phyloP scores from a whole-genome alignment of 1,284 basidiomycete genomes.

The Tilletiopsis washingtonensis region DNA sequence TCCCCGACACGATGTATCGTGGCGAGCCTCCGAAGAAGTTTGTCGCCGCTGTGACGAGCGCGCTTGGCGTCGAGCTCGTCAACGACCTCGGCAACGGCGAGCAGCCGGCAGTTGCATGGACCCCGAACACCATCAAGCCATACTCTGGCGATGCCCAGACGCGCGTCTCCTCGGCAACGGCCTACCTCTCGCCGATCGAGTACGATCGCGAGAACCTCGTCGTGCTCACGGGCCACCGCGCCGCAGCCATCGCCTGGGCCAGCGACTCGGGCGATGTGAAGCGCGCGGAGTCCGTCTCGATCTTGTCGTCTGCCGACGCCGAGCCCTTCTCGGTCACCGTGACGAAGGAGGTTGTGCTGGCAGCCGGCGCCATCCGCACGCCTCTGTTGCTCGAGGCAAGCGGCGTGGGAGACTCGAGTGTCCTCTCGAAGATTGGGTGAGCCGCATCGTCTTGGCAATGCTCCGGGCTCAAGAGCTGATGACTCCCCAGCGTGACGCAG shows the following conservation, averaged over 20 bases:
- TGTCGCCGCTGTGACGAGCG: conserved; percentile 51
- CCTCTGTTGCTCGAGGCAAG: conserved; percentile 50
- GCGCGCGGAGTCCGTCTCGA: too few relatives aligned
- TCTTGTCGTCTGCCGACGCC: too few relatives aligned
- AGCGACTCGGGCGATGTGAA: conserved; percentile 9
- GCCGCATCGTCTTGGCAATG: too few relatives aligned
- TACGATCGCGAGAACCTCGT: conserved; percentile 60
- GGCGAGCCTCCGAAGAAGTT: conserved; percentile 57
- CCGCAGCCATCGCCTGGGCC: conserved; percentile 35
- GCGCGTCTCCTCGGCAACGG: conserved; percentile 50
- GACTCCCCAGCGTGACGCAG: conserved; percentile 39
- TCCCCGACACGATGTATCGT: conserved; percentile 53
- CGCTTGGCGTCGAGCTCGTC: conserved; percentile 53
- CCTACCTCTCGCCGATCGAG: conserved; percentile 49
- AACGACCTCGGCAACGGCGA: conserved; percentile 57
- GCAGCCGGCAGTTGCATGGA: conserved; percentile 54
- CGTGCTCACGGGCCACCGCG: conserved; percentile 50
- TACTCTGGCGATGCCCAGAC: conserved; percentile 45
- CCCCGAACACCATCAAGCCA: conserved; percentile 37
- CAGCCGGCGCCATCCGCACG: conserved; percentile 50
- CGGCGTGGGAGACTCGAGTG: conserved; percentile 48
- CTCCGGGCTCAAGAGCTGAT: too few relatives aligned
- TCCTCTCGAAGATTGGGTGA: conserved; percentile 41
- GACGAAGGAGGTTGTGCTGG: conserved; percentile 50
- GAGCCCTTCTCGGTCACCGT: too few relatives aligned